Evolutionary conservation across 768 basidiomycete genomes (phyloP), one percentile per base, ranked within the genome.

Genomic region (Xerocomus spinulosus): DNA sequence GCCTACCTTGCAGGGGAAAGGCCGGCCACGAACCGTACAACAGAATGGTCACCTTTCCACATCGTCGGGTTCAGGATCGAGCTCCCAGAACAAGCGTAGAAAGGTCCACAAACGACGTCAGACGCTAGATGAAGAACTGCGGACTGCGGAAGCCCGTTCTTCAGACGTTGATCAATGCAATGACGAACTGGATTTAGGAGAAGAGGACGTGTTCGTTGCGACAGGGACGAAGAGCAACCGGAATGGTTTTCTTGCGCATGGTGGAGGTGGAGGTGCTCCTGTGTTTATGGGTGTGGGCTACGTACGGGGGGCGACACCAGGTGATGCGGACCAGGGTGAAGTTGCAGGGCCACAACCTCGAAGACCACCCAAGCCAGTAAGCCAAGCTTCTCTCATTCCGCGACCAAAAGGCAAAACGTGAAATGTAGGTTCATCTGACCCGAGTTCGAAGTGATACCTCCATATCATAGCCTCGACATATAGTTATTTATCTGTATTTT

Each of bases 221-320:
- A 73, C 78, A 2, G 85, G 85, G 10, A 78, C 71, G 33, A 72
- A 71, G 59, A 78, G 73, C 42, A 79, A 74, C 55, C 70, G 66
- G 15, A 68, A 61, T 5, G 83, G 85, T 2, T 91, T 88, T 52
- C 69, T 89, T 18, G 82, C 85, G 4, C 82, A 80, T 56, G 87
- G 87, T 12, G 87, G 88, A 1, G 86, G 76, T 9, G 86, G 82
- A 20, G 88, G 88, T 1, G 49, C 60, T 1, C 82, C 87, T 1
- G 82, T 91, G 10, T 80, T 81, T 49, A 82, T 87, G 79, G 83
- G 81, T 8, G 76, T 71, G 23, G 85, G 84, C 4, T 83, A 83
- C 55, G 76, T 85, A 5, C 74, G 76, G 36, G 83, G 78, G n/a
- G 80, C 65, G 1, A 67, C 70, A 15, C 60, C 64, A 8, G 63